Base-by-base conservation (phyloP, 2,329 filamentous ascomycete genomes). In the Waltergamsia citrina region DNA sequence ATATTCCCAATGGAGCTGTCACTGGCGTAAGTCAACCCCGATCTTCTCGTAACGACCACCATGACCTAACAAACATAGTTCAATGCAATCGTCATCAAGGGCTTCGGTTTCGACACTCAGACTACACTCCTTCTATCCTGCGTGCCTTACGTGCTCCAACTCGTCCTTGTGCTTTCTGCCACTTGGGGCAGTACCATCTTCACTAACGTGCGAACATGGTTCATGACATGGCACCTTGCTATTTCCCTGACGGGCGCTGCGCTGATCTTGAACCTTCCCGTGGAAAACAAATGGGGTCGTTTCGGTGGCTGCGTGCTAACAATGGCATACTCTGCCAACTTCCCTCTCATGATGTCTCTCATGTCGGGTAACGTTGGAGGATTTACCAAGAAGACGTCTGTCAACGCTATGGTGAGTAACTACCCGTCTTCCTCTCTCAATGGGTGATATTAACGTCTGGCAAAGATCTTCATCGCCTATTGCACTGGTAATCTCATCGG, bases 371-470 rank as follows among this genome's bases (percentile, higher is more conserved):
- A 43, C 28, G 29, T 37, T 7, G 41, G 37, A 9, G 41, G 41
- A 11, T 34, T 35, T 2, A 43, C 41, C 17, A 43, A 43, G 29
- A 43, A 43, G 28, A 37, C 32, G 20, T 22, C 37, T 15, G 37
- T 36, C 60, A 66, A 10, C 74, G 76, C 45, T 69, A 65, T 41
- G 60, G 63, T 11, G 71, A n/a, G n/a, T n/a, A n/a, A n/a, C n/a
- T n/a, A n/a, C n/a, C 71, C 12, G 66, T 72, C 15, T n/a, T n/a
- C n/a, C n/a, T n/a, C n/a, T 72, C 71, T 19, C 75, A 76, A 56
- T 75, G 74, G 50, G 70, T 72, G 61, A 73, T 69, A 6, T 65
- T 74, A n/a, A n/a, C n/a, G n/a, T n/a, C n/a, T n/a, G n/a, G n/a
- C n/a, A n/a, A n/a, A n/a, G n/a, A n/a, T n/a, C n/a, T n/a, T n/a